Percentiles rank a stretch among this genome's conserved stretches.
Conservation (phyloP, 768 basidiomycete species). For the Dacryopinax spathularia region DNA sequence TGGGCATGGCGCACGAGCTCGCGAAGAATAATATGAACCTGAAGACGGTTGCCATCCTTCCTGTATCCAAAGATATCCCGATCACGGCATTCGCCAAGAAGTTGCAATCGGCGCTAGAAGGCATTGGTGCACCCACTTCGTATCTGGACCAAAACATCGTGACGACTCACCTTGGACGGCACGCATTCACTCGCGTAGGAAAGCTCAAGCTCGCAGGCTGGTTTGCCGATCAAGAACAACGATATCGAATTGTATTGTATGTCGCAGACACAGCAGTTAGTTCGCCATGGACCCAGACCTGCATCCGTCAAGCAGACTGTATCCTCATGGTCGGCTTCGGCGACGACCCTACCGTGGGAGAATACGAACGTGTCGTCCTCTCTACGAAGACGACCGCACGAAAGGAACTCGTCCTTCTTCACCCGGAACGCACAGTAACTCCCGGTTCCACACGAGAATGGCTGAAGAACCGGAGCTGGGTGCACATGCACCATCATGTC, state of each 20-base stretch:
- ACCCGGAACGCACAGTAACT: slow-evolving; percentile 75
- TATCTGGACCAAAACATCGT: slow-evolving; percentile 90
- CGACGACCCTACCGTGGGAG: slow-evolving; percentile 71
- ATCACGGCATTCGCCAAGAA: slow-evolving; percentile 81
- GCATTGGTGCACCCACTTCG: slow-evolving; percentile 83
- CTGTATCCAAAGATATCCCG: slow-evolving; percentile 74
- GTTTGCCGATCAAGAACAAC: slow-evolving; percentile 91
- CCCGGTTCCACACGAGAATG: slow-evolving; percentile 91
- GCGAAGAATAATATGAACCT: slow-evolving; percentile 73
- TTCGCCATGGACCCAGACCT: slow-evolving; percentile 96
- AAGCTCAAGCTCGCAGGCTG: slow-evolving; percentile 89
- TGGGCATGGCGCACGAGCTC: slow-evolving; percentile 30
- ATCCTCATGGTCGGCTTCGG: slow-evolving; percentile 91
- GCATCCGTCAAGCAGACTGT: slow-evolving; percentile 92
- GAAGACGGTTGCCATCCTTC: slow-evolving; percentile 88
- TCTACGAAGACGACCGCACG: slow-evolving; percentile 98
- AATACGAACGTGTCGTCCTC: slow-evolving; percentile 83
- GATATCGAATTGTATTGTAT: slow-evolving; percentile 84
- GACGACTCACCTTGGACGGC: slow-evolving; percentile 78
- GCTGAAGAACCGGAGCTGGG: slow-evolving; percentile 94
- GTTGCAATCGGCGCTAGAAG: slow-evolving; percentile 73
- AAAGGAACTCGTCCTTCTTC: slow-evolving; percentile 88
- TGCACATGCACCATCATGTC: slow-evolving; percentile 90
- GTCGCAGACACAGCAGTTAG: slow-evolving; percentile 91
- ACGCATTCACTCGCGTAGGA: slow-evolving; percentile 92